Evolutionary conservation across 108 stramenopile species (phyloP), one percentile per base, ranked within the genome.

Genomic region (Schizochytrium sp.): DNA sequence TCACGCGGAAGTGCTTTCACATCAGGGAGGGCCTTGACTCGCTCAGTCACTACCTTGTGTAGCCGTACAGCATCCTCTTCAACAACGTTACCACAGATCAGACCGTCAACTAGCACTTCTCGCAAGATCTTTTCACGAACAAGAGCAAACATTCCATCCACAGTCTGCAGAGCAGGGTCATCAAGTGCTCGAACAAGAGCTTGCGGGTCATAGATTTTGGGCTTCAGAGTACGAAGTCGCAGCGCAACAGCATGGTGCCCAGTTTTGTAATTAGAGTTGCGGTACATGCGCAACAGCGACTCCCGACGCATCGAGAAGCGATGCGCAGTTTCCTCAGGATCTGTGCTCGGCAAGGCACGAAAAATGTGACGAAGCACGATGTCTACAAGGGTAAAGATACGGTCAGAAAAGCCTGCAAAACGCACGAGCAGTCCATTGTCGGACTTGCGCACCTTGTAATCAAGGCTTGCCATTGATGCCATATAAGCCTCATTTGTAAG

Each of bases 251-350:
- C 76, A 42, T 83, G 53, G 2, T 83, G 47, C 0, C 50, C 76
- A 1, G 76, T 55, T 40, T 42, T 56, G 5, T 38, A n/a, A 38
- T 55, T 55, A 38, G 40, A 5, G 3, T 83, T 83, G 76, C 76
- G 76, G 53, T 83, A 83, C 19, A 2, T n/a, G 76, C 76, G 76
- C 10, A 83, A 10, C 28, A 83, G 3, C 50, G 76, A 49, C 76
- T 83, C 76, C 28, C 53, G 47, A 5, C 53, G 76, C 76, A 83
- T 83, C 10, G 76, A n/a, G 76, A 38, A 83, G 53, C 76, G 76
- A n/a, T 40, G 47, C 50, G 76, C 47, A n/a, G 28, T 56, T 8
- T 55, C 50, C 15, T 46, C 76, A 7, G 53, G 47, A 28, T 55
- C 28, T 3, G 49, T 83, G 76, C 28, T 55, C 50, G 55, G 76